Percentiles rank a stretch among this genome's conserved stretches.
These are phyloP conservation scores for Eragrostis nindensis DNA, from an alignment of 176 grass and related monocot genomes.

Conservation along the genomic window DNA sequence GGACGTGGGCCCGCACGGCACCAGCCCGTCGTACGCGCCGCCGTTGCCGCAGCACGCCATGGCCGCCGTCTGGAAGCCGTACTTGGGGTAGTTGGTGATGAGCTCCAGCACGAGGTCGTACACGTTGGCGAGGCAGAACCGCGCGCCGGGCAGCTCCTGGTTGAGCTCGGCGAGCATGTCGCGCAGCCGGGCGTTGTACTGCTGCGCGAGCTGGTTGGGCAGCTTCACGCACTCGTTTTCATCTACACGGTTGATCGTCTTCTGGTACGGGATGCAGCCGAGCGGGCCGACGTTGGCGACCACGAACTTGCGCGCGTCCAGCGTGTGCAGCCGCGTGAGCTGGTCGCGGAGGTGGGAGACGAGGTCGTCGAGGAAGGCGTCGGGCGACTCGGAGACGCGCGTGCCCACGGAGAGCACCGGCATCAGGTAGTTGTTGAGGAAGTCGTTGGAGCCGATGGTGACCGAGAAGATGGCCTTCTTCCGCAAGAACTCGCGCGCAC, in stretches of 20 bases:
- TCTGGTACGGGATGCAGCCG: slow-evolving; percentile 98
- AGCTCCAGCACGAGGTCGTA: slow-evolving; percentile 86
- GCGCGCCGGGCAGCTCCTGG: slow-evolving; percentile 53
- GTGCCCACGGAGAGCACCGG: slow-evolving; percentile 68
- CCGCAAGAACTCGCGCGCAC: slow-evolving; percentile 47
- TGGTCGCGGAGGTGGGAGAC: slow-evolving; percentile 70
- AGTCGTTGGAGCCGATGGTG: slow-evolving; percentile 90
- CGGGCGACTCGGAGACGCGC: slow-evolving; percentile 61
- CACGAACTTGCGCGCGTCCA: slow-evolving; percentile 86
- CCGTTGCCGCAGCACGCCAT: slow-evolving; percentile 83
- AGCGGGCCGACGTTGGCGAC: slow-evolving; percentile 88
- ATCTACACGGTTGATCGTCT: slow-evolving; percentile 62
- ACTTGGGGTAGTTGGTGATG: slow-evolving; percentile 61
- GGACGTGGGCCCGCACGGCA: slow-evolving; percentile 81
- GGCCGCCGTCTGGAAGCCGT: slow-evolving; percentile 75
- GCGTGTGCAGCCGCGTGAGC: slow-evolving; percentile 74
- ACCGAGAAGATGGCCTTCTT: slow-evolving; percentile 82
- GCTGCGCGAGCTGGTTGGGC: slow-evolving; percentile 73
- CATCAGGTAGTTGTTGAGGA: slow-evolving; percentile 97
- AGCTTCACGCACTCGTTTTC: slow-evolving; percentile 76
- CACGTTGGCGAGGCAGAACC: slow-evolving; percentile 86
- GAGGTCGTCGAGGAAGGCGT: slow-evolving; percentile 67
- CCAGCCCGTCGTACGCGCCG: slow-evolving; percentile 63
- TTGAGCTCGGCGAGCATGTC: slow-evolving; percentile 74
- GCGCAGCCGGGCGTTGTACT: slow-evolving; percentile 66